Base-by-base conservation (phyloP, 495 filamentous ascomycete genomes). In the Daldinia childiae region DNA sequence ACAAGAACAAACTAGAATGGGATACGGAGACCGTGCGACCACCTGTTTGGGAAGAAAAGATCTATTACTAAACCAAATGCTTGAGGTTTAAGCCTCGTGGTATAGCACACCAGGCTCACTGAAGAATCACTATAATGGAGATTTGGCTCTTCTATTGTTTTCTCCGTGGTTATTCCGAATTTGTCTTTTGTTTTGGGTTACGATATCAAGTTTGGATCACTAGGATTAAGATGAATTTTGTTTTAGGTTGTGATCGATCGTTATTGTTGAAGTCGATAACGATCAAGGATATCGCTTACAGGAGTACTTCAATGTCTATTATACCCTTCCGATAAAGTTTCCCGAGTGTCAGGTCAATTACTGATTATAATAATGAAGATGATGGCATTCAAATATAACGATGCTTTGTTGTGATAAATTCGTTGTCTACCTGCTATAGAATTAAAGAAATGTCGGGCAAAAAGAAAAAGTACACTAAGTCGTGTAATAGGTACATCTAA, bases 1-100 rank as follows among this genome's bases (percentile, higher is more conserved):
- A 92, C 77, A 92, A 96, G 78, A 90, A 90, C 62, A 90, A 89
- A 69, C 79, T 97, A 68, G 79, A 86, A 38, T 96, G 94, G 93
- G 89, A 93, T 71, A 79, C 84, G 39, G 89, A 93, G 74, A 84
- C 86, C 60, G 89, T 87, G 64, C 79, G 89, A 69, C 92, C 94
- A 55, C 94, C 94, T 8, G 88, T 95, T 61, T 97, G 88, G 84
- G 82, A 91, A 78, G 89, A 91, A 81, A 92, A 92, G 84, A 73
- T 86, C 63, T 76, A 81, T 69, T 88, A 85, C 62, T 88, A 78
- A 78, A 34, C 14, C 48, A 8, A 27, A 19, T n/a, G 29, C 48
- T 36, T 26, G 64, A 45, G 51, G 50, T 64, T 29, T 51, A 12
- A 60, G 58, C 52, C 56, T 55, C 64, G 29, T 41, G 19, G 30